Percentiles rank a stretch among this genome's conserved stretches.
Conservation (phyloP, 345 rosid genomes). For the Aurinia saxatilis region DNA sequence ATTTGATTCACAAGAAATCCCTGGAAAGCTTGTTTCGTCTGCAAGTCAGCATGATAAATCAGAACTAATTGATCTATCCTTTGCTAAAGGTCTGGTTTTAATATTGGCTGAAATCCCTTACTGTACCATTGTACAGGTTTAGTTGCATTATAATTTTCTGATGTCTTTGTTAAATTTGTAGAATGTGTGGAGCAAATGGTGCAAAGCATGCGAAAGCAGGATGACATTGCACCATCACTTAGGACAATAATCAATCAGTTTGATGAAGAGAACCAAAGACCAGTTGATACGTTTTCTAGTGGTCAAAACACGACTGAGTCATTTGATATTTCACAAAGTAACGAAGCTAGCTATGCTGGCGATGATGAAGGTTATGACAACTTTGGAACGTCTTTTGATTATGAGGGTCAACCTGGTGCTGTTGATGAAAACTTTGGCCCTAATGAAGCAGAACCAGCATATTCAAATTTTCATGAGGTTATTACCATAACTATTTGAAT, state of each 20-base stretch:
- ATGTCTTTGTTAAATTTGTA: constrained; percentile 25
- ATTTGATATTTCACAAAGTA: constrained; percentile 28
- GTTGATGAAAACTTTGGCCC: constrained; percentile 37
- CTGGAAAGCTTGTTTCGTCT: constrained; percentile 57
- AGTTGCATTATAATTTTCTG: background rate
- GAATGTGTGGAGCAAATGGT: constrained; percentile 72
- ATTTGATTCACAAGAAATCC: constrained; percentile 82
- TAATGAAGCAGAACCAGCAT: constrained; percentile 40
- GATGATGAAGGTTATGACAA: constrained; percentile 49
- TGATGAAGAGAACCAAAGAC: constrained; percentile 66
- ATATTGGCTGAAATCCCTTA: constrained; percentile 11
- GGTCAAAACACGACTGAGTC: constrained; percentile 36
- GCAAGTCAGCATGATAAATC: constrained; percentile 40
- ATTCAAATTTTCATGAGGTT: constrained; percentile 59
- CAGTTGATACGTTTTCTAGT: constrained; percentile 43
- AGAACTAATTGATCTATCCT: constrained; percentile 65
- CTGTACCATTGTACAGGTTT: constrained; percentile 2
- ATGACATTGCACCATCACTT: constrained; percentile 81
- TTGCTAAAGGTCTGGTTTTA: constrained; percentile 58
- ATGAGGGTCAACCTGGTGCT: constrained; percentile 43
- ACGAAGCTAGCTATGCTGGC: constrained; percentile 40
- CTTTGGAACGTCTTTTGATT: constrained; percentile 38
- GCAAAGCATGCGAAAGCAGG: constrained; percentile 45
- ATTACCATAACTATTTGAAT: background rate
- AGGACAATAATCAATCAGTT: constrained; percentile 49